Conservation (phyloP, 805 yeast species). For the Starmera pachycereana region DNA sequence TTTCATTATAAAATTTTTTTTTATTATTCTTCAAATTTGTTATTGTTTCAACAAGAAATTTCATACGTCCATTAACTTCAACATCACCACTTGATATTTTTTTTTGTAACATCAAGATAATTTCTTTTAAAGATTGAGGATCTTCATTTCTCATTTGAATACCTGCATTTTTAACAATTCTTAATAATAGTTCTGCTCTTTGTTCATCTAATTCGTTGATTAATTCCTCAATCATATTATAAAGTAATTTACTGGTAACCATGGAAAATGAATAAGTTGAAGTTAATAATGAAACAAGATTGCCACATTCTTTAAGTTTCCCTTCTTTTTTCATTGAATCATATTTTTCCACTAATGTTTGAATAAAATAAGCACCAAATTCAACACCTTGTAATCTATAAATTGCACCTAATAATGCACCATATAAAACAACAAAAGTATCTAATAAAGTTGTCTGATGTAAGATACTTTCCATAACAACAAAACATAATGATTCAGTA, state of each 20-base stretch:
- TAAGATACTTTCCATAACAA: constrained; percentile 54
- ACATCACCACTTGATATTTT: constrained; percentile 21
- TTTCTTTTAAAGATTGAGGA: constrained; percentile 74
- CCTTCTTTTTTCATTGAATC: constrained; percentile 32
- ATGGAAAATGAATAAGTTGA: constrained; percentile 71
- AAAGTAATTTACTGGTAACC: constrained; percentile 61
- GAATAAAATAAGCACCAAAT: constrained; percentile 81
- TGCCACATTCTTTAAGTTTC: constrained; percentile 43
- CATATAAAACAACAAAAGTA: constrained; percentile 68
- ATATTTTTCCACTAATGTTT: constrained; percentile 64
- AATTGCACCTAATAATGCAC: constrained; percentile 65
- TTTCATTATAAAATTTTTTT: constrained; percentile 42
- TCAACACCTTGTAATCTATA: constrained; percentile 77
- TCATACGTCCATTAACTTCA: constrained; percentile 49
- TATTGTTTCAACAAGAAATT: constrained; percentile 77
- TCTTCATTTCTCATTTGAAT: constrained; percentile 83
- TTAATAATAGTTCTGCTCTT: constrained; percentile 68
- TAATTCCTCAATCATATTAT: constrained; percentile 57
- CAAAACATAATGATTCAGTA: constrained; percentile 54
- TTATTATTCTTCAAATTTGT: constrained; percentile 82
- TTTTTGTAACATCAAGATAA: constrained; percentile 46
- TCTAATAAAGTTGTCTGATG: constrained; percentile 63
- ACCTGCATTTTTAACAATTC: constrained; percentile 69
- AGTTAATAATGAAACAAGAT: constrained; percentile 64
- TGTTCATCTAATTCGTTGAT: constrained; percentile 50